Evolutionary conservation across 75 land plant species (phyloP).

Genomic region (Adiantum capillusveneris): DNA sequence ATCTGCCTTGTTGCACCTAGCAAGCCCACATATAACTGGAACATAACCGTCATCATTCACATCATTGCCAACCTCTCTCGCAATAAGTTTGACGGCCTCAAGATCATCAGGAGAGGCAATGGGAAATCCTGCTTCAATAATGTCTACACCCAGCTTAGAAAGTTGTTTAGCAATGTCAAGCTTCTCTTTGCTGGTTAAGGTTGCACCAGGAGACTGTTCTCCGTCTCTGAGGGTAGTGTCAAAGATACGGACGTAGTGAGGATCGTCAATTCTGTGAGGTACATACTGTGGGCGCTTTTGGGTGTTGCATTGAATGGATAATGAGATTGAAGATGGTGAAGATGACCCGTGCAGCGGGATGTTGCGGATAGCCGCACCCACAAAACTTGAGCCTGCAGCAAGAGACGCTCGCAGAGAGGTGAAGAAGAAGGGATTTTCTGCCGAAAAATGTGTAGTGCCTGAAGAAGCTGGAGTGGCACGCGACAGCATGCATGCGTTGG

Average conservation of each 20-base stretch:
- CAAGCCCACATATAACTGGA: constrained; percentile 87
- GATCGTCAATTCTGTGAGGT: constrained; percentile 74
- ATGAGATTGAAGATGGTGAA: no score
- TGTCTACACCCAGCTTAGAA: constrained; percentile 74
- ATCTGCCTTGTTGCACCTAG: constrained; percentile 76
- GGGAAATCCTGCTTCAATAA: constrained; percentile 97
- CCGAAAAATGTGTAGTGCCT: no score
- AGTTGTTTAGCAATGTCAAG: constrained; percentile 81
- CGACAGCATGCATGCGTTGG: no score
- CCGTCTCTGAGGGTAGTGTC: constrained; percentile 96
- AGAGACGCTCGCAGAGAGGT: no score
- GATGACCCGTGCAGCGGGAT: no score
- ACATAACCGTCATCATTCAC: constrained; percentile 63
- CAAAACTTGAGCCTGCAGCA: no score
- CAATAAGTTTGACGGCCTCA: constrained; percentile 68
- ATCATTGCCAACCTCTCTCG: constrained; percentile 68
- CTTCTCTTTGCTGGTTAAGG: constrained; percentile 82
- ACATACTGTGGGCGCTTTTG: constrained; percentile 54
- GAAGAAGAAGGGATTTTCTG: no score
- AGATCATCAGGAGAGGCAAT: constrained; percentile 72
- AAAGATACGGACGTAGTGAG: constrained; percentile 81
- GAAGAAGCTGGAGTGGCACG: no score
- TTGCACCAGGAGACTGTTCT: constrained; percentile 96
- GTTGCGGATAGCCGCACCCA: no score
- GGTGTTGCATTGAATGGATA: not conserved